Percentiles rank a stretch among this genome's conserved stretches.
phyloP scores from a whole-genome alignment of 495 filamentous ascomycete genomes.

The Astrothelium subdiscretum region DNA sequence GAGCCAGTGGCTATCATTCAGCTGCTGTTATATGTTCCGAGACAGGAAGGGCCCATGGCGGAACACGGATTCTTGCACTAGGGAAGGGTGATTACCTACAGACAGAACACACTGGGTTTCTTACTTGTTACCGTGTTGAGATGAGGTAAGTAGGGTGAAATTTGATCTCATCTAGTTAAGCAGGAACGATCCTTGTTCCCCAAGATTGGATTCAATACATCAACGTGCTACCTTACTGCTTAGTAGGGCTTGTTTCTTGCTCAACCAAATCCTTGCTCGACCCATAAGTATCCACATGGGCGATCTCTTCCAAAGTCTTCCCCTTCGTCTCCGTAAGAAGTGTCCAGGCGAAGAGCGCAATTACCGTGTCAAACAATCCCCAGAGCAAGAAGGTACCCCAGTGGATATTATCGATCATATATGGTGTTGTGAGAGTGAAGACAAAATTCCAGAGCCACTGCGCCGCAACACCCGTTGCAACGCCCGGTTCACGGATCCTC shows the following conservation, averaged over 20 bases:
- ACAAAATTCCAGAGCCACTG: slow-evolving; percentile 60
- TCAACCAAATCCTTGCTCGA: slow-evolving; percentile 1
- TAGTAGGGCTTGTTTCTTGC: neutral
- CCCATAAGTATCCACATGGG: slow-evolving; percentile 5
- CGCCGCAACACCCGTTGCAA: slow-evolving; percentile 56
- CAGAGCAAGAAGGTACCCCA: slow-evolving; percentile 34
- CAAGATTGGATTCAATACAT: too few species aligned
- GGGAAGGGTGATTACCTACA: too few species aligned
- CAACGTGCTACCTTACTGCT: neutral
- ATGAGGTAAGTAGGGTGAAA: too few species aligned
- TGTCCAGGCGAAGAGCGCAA: slow-evolving; percentile 14
- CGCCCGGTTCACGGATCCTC: slow-evolving; percentile 57
- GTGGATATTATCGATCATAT: slow-evolving; percentile 32
- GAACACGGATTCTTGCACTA: too few species aligned
- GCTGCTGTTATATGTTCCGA: too few species aligned
- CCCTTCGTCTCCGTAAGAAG: slow-evolving; percentile 14
- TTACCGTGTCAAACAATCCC: slow-evolving; percentile 19
- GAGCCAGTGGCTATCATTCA: too few species aligned
- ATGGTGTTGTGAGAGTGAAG: slow-evolving; percentile 33
- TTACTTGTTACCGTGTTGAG: too few species aligned
- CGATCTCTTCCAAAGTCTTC: slow-evolving; percentile 16
- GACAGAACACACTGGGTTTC: too few species aligned
- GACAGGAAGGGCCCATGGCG: too few species aligned
- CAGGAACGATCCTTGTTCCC: too few species aligned
- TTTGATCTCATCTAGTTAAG: too few species aligned